Evolutionary conservation across 257 asterid species (phyloP), one percentile per base, ranked within the genome.

Genomic region (Nicotiana tomentosiformis): DNA sequence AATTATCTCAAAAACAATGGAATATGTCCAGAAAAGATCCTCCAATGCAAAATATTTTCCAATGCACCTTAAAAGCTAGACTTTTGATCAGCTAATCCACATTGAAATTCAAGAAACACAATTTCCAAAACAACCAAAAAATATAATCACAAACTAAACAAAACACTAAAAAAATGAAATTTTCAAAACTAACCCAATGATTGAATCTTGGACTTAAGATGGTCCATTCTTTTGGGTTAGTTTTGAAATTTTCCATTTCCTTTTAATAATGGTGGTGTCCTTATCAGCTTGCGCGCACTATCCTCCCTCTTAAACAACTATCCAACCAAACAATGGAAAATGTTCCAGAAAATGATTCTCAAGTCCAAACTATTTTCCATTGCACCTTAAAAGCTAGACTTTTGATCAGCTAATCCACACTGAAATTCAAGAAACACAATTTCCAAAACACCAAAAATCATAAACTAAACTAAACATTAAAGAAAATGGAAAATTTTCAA

Each of bases 121-220:
- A 8, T 61, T 11, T 1, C 68, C 20, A 12, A 43, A 67, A 43
- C 29, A 80, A 64, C 60, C 9, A 55, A 1, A 39, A 16, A 11
- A 43, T 7, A 49, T 33, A 49, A 2, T 16, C 81, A 18, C n/a
- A 39, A 30, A 57, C 55, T n/a, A 26, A 81, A 78, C 7, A 5
- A 37, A 37, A 37, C 43, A 37, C 6, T 7, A 39, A 39, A 37
- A 37, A 37, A 61, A 70, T 11, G 16, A 62, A 32, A 58, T 2
- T 0, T 57, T 20, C n/a, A 72, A 55, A 70, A 90, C 97, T 90
- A 85, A 93, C 97, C 97, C 78, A 93, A 91, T 62, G 84, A 82
- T 6, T 83, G 89, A 90, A 93, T 91, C 97, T 89, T 90, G 55
- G 94, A 88, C 82, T 88, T 88, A 67, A 91, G 92, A 51, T 86